Conservation (phyloP, 495 filamentous ascomycete genomes). For the Hypomontagnella monticulosa region DNA sequence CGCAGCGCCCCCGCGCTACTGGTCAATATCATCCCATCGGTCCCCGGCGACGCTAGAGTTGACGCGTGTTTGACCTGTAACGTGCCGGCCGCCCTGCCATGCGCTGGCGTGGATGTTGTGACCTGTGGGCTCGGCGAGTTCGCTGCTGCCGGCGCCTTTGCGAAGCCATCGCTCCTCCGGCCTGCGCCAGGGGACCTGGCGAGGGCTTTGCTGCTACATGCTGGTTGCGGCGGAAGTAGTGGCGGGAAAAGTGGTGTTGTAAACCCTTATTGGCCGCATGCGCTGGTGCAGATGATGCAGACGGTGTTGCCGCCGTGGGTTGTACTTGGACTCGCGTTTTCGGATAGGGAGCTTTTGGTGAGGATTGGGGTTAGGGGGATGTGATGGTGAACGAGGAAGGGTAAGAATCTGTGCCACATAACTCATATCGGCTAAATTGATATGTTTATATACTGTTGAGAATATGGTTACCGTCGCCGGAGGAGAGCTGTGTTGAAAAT, state of each 20-base stretch:
- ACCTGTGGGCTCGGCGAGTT: background rate
- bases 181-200: constrained; percentile 42
- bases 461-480: too few species aligned
- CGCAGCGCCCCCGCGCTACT: constrained; percentile 37
- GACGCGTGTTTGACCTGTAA: background rate
- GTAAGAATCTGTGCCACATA: too few species aligned
- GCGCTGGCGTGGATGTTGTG: constrained; percentile 37
- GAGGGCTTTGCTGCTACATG: constrained; percentile 37
- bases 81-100: background rate
- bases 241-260: constrained; percentile 17
- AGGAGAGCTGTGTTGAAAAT: too few species aligned
- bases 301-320: constrained; percentile 3
- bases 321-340: background rate
- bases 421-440: too few species aligned
- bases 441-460: too few species aligned
- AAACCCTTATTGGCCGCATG: constrained; percentile 45
- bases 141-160: constrained; percentile 23
- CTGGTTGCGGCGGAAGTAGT: constrained; percentile 39
- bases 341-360: too few species aligned
- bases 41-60: background rate
- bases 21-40: constrained; percentile 22
- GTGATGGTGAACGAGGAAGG: too few species aligned
- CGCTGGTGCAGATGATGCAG: constrained; percentile 25
- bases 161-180: constrained; percentile 21
- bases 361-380: too few species aligned